Percentiles rank a stretch among this genome's conserved stretches.
Evolutionary conservation across 1,284 basidiomycete species (phyloP).

Genomic region (Irpex sp.): DNA sequence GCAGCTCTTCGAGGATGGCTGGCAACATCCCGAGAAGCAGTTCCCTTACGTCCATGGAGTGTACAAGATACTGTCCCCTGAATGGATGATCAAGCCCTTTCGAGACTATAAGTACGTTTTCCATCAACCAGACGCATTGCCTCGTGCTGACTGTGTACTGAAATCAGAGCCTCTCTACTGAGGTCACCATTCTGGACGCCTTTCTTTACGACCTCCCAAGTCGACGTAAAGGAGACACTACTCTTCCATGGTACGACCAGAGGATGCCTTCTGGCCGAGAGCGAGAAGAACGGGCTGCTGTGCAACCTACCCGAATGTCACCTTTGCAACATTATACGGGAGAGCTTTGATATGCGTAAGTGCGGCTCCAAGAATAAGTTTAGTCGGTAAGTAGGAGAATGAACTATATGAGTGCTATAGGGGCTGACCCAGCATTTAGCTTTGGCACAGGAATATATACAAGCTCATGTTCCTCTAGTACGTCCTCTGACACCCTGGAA

Average conservation of each 20-base stretch:
- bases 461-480: constrained; percentile 58
- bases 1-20: constrained; percentile 47
- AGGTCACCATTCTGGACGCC: constrained; percentile 6
- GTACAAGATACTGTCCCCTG: constrained; percentile 48
- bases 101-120: constrained; percentile 42
- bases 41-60: constrained; percentile 47
- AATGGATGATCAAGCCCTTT: constrained; percentile 42
- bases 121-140: neutral
- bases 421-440: constrained; percentile 25
- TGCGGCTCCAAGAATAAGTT: constrained; percentile 56
- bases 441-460: constrained; percentile 64
- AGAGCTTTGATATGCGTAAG: constrained; percentile 50
- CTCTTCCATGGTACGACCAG: constrained; percentile 62
- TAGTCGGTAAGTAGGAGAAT: constrained; percentile 32
- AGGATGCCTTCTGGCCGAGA: constrained; percentile 50
- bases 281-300: constrained; percentile 35
- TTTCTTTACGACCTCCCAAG: constrained; percentile 28
- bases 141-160: neutral
- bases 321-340: constrained; percentile 49
- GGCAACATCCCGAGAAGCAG: constrained; percentile 53
- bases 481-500: constrained; percentile 16
- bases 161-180: neutral
- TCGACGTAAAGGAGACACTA: constrained; percentile 38
- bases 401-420: neutral
- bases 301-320: constrained; percentile 45